Base-by-base conservation (phyloP, 305 asterid species). In the Fraxinus floribunda region DNA sequence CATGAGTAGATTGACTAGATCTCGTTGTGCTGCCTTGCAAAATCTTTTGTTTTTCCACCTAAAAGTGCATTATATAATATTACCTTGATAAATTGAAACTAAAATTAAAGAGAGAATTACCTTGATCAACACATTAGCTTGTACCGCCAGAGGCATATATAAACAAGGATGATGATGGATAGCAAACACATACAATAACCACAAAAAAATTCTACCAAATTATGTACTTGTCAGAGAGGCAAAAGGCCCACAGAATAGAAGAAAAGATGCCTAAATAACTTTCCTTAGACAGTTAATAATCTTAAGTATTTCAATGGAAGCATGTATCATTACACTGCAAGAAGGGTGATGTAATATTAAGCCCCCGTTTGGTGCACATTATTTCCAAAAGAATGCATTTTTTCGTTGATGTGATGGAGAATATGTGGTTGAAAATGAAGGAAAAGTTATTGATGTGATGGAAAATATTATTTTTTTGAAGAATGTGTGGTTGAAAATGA, bases 11-110 rank as follows among this genome's bases (percentile, higher is more conserved):
- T 80, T 71, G 83, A 55, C 73, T 34, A 74, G 73, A 85, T 78
- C 86, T 91, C 83, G 86, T 86, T 35, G 81, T 84, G 89, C 97
- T 89, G 80, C 90, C 87, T 81, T 80, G 95, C 86, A 94, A 80
- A 84, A 94, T 95, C 91, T 89, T 95, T 90, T 92, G 97, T 84
- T 84, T 94, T 88, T 93, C 99, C 85, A 92, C 98, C 99, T 95
- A 88, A 84, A 87, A 82, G 75, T 79, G 55, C 57, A 76, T 75
- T 49, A 72, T 52, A 68, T 9, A 10, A 68, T 15, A 46, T 49
- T n/a, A 80, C 52, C 46, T 62, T 75, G 52, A 52, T 26, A 78
- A 46, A 75, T 30, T 57, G 73, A 46, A 24, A 35, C 49, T 70
- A 70, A 55, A 10, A 57, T 70, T 66, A 41, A 34, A 30, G 79